Evolutionary conservation across 352 stramenopile species (phyloP).

Genomic region (Pythium scleroteichum): DNA sequence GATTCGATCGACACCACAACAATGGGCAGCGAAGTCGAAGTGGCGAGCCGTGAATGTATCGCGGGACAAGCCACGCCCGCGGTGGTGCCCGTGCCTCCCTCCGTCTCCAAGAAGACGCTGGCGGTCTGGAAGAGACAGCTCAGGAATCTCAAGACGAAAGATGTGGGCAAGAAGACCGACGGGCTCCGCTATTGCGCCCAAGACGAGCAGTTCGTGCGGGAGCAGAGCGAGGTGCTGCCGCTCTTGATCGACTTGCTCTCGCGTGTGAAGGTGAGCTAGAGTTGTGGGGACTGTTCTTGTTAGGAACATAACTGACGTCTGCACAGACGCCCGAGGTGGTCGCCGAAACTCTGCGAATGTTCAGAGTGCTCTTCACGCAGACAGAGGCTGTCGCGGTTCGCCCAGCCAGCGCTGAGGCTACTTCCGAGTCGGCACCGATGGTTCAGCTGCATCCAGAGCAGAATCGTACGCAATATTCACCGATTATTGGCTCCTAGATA

Average conservation of each 20-base stretch:
- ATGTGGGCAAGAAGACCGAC: constrained; percentile 63
- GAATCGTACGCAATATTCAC: constrained; percentile 37
- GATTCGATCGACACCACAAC: not conserved
- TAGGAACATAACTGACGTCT: not conserved
- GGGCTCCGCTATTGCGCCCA: constrained; percentile 49
- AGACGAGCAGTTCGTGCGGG: constrained; percentile 57
- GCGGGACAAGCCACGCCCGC: not conserved
- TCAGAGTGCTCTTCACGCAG: constrained; percentile 22
- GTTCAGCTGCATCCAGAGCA: constrained; percentile 33
- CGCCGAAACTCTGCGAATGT: constrained; percentile 19
- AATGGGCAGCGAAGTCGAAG: constrained; percentile 1
- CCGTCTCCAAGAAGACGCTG: constrained; percentile 27
- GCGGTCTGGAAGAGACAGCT: constrained; percentile 50
- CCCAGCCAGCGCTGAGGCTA: not conserved
- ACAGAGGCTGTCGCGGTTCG: not conserved
- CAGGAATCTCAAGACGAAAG: constrained; percentile 72
- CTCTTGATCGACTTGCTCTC: constrained; percentile 50
- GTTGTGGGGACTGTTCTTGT: not conserved
- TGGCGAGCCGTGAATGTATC: not conserved
- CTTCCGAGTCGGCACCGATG: not conserved
- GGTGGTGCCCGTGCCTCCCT: not conserved
- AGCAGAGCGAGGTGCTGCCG: constrained; percentile 49
- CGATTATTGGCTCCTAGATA: too few relatives aligned
- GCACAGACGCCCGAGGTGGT: constrained; percentile 28
- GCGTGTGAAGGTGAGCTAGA: constrained; percentile 45